Evolutionary conservation across 306 rosid species (phyloP), one percentile per base, ranked within the genome.

Genomic region (Pyrus bretschneideri): DNA sequence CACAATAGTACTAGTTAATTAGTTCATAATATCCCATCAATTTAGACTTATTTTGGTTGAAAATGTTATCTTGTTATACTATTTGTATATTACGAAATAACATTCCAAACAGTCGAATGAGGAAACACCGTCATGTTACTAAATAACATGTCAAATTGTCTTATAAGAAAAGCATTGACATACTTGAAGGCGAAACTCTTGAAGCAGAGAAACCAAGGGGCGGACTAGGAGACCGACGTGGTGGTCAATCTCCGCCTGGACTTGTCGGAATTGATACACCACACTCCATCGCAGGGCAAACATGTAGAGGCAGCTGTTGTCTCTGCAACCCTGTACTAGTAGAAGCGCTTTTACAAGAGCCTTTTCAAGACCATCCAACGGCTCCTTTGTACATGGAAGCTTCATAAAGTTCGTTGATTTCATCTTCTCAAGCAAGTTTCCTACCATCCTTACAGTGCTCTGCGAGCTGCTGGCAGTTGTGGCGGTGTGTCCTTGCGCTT

Each of bases 281-380:
- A 80, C 77, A 58, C 31, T 75, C 87, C 87, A 83, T 18, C 87
- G 87, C 81, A 78, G 76, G 59, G 87, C 87, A 38, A 83, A 79
- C 85, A 86, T 67, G 75, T 83, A 86, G 27, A 86, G 51, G 30
- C 71, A 83, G 57, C 89, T 78, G 57, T 68, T 70, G 74, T 83
- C 87, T 51, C 76, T 51, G 70, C 89, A 86, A 35, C 85, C 75
- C 67, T 83, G 80, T 38, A 80, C 80, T 62, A 83, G 31, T 33
- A 44, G 75, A 33, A 80, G 60, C 14, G 87, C 83, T 67, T 42
- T 71, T 80, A 38, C 35, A 31, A 85, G 74, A 1, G 76, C 38
- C 60, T 70, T 82, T 35, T 82, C 83, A 5, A 85, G 59, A 21
- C 74, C 80, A 46, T 80, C 83, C 84, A 85, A 29, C 19, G 83